Evolutionary conservation across 2,329 filamentous ascomycete species (phyloP), one percentile per base, ranked within the genome.

Genomic region (Cladophialophora immunda): DNA sequence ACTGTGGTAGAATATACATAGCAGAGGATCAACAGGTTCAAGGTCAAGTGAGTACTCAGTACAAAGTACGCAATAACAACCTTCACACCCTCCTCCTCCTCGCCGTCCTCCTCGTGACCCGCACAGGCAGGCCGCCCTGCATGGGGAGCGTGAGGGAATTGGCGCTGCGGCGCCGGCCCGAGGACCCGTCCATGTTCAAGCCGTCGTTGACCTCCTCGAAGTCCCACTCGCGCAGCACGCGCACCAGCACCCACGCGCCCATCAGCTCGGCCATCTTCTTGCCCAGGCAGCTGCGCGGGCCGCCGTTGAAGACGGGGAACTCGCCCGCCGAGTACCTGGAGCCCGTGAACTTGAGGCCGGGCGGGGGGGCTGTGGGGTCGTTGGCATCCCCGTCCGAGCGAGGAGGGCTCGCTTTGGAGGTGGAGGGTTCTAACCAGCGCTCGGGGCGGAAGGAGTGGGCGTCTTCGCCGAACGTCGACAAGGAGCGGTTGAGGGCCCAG

Each of bases 281-380:
- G 2, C 88, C 88, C 38, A 90, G 76, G 68, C 88, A 90, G 2
- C 81, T 81, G 41, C 88, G 80, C n/a, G 85, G 79, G 0, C 88
- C 88, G 19, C 87, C 88, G 71, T 90, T 89, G 75, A 90, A 90
- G 2, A 90, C 87, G 86, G 87, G 70, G 85, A 90, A 75, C 75
- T 89, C 87, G 17, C 81, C 82, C 1, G 84, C 79, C 60, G 80
- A 81, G n/a, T 17, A 36, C 9, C 9, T 27, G 27, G 17, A 13
- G 55, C 30, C 55, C 4, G 5, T 58, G 55, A 58, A 58, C n/a
- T 27, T 55, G 52, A 55, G 13, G 19, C 11, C 25, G 15, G 13
- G 27, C 30, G 15, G 15, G 17, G 1, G 27, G 22, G 27, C 13
- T 17, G 25, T 15, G 22, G 50, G 3, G 25, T 32, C 13, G n/a